Evolutionary conservation across 148 eudicot genomes (phyloP).

Genomic region (Diospyros kaki): DNA sequence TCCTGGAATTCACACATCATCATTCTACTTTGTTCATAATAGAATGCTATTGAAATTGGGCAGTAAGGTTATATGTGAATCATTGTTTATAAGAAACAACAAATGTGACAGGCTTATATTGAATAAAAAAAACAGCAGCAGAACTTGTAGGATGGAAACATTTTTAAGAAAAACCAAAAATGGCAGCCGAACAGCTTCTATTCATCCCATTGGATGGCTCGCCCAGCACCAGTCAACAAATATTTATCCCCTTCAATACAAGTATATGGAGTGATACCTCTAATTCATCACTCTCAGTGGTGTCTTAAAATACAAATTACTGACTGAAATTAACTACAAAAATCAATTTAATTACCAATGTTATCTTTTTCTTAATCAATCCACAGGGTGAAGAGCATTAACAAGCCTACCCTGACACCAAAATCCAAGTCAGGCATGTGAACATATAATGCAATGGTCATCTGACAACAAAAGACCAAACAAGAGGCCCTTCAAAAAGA

Average conservation of each 20-base stretch:
- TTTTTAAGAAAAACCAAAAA: no score
- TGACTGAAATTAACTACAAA: not conserved
- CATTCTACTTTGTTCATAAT: not conserved
- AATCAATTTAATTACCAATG: not conserved
- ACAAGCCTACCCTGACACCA: not conserved
- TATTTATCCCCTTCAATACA: not conserved
- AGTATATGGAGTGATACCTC: not conserved
- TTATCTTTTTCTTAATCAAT: not conserved
- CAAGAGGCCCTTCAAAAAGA: not conserved
- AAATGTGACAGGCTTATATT: no score
- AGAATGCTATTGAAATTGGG: not conserved
- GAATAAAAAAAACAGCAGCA: no score
- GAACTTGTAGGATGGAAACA: no score
- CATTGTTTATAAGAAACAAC: not conserved
- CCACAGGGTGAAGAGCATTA: not conserved
- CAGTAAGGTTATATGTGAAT: not conserved
- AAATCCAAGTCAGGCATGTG: not conserved
- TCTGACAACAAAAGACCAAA: not conserved
- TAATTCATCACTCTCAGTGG: not conserved
- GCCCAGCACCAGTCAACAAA: not conserved
- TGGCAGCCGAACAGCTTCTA: no score
- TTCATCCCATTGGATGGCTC: not conserved
- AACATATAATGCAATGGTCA: not conserved
- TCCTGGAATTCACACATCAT: not conserved
- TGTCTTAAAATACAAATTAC: not conserved